Percentiles rank a stretch among this genome's conserved stretches.
phyloP scores from a whole-genome alignment of 257 asterid species.

The Leptodermis oblonga region DNA sequence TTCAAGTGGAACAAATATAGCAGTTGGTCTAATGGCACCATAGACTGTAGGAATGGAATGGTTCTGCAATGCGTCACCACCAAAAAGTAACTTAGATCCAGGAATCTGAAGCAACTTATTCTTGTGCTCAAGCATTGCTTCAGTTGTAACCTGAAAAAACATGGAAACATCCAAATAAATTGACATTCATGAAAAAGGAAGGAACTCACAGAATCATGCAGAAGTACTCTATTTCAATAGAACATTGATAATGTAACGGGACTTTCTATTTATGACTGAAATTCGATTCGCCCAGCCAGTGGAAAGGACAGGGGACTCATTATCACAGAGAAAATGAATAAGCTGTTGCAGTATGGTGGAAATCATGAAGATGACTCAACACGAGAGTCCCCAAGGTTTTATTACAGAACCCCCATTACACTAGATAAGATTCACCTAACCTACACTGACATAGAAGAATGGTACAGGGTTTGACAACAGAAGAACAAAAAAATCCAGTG shows the following conservation, averaged over 20 bases:
- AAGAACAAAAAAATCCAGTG: background rate
- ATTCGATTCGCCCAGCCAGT: background rate
- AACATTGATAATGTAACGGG: background rate
- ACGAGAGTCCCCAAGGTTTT: background rate
- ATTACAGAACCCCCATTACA: background rate
- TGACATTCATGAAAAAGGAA: background rate
- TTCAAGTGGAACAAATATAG: slow-evolving; percentile 82
- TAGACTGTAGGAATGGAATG: slow-evolving; percentile 81
- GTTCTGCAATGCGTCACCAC: slow-evolving; percentile 72
- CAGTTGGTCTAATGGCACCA: slow-evolving; percentile 96
- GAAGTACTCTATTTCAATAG: background rate
- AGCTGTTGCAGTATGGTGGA: background rate
- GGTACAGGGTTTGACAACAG: background rate
- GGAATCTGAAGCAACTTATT: slow-evolving; percentile 69
- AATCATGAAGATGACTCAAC: background rate
- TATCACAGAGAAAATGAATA: background rate
- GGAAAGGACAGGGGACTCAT: background rate
- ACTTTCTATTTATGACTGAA: background rate
- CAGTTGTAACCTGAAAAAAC: slow-evolving; percentile 62
- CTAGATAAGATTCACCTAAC: background rate
- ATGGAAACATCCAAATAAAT: background rate
- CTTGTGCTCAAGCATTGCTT: slow-evolving; percentile 72
- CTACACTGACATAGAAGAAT: background rate
- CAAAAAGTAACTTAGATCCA: slow-evolving; percentile 81
- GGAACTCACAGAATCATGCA: background rate